Evolutionary conservation across 2,329 filamentous ascomycete species (phyloP).

Genomic region (Epichloe brachyelytri): DNA sequence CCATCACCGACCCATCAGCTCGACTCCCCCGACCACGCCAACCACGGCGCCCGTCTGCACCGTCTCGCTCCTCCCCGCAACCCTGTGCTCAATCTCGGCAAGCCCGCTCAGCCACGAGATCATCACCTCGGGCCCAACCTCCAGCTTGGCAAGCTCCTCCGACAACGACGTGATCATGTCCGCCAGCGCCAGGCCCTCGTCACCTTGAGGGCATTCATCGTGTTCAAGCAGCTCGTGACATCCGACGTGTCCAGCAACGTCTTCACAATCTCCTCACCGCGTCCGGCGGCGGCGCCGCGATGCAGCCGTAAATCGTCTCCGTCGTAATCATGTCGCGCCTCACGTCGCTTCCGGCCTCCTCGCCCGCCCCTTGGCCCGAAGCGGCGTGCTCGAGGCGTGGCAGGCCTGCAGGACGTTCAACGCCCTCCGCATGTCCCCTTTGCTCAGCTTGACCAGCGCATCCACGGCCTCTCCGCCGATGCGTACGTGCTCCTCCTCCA

Average conservation of each 20-base stretch:
- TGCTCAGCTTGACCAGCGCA: conserved; percentile 73
- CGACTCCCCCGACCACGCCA: conserved; percentile 80
- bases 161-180: conserved; percentile 83
- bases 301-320: conserved; percentile 93
- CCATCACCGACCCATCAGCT: conserved; percentile 43
- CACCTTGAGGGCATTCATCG: conserved; percentile 77
- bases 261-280: conserved; percentile 76
- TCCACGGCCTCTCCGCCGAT: conserved; percentile 72
- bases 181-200: conserved; percentile 79
- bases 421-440: conserved; percentile 90
- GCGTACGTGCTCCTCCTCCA: conserved; percentile 73
- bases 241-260: conserved; percentile 77
- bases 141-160: conserved; percentile 69
- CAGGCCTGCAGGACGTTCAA: conserved; percentile 95
- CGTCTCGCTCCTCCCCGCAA: conserved; percentile 67
- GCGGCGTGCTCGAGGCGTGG: conserved; percentile 76
- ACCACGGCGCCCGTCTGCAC: conserved; percentile 91
- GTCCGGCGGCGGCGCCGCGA: conserved; percentile 83
- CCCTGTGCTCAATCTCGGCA: conserved; percentile 82
- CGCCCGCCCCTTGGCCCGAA: conserved; percentile 46
- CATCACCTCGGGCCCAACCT: conserved; percentile 77
- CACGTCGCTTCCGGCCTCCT: conserved; percentile 49
- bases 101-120: conserved; percentile 85
- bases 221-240: conserved; percentile 77
- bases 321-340: conserved; percentile 71